Base-by-base conservation (phyloP, 2,329 filamentous ascomycete species). In the Claviceps citrina region DNA sequence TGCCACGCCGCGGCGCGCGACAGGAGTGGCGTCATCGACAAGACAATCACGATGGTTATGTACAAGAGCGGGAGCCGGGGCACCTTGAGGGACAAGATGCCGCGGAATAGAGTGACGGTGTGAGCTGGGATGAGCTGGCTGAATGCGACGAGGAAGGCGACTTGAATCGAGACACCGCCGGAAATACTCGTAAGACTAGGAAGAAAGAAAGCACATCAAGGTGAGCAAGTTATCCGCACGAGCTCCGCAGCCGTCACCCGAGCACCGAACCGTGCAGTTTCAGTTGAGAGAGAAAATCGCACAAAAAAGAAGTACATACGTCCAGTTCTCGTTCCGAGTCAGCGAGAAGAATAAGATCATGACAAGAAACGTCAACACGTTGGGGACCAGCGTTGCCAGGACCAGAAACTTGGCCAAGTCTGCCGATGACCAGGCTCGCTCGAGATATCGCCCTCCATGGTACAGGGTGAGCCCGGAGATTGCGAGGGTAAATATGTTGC, bases 101-200 rank as follows among this genome's bases (percentile, higher is more conserved):
- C 86, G 47, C 82, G 81, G 65, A 94, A 89, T 43, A 98, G 75
- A 4, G 89, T 91, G 39, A 96, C 89, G 9, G 91, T 98, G 61
- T 98, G 91, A 46, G 94, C 87, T 18, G 91, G 91, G 27, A 96
- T 82, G 37, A 98, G 83, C 62, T 98, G 91, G 64, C 93, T 96
- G 64, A 96, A 94, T 40, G 89, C 84, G 52, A 96, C 84, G 45
- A 98, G 81, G 65, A 96, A 96, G 45, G 83, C 80, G 35, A 91
- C 86, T 60, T 95, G 89, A 43, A 95, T 69, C 13, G 87, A 78
- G 47, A 94, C 80, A 41, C 86, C 87, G 50, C 91, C 91, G 50
- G 83, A 84, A 54, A 96, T 84, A 47, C 83, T 80, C 34, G 82
- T 86, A 35, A 84, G 63, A 39, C 82, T 91, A 52, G 12, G 18